Evolutionary conservation across 78 protist genomes (phyloP).

Genomic region (Dictyostelium citrinum): DNA sequence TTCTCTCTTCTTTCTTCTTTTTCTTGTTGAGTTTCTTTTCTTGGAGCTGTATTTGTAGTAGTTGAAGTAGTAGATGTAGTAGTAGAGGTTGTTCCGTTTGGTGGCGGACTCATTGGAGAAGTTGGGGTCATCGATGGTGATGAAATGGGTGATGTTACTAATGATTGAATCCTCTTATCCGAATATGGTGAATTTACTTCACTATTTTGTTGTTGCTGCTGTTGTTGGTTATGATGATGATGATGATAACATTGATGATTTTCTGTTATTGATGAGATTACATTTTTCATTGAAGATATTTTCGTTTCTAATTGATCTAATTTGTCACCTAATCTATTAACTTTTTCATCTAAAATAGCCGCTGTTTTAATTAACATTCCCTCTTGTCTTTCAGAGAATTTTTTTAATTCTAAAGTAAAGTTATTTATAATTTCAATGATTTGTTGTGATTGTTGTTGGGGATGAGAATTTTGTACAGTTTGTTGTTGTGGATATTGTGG

Average conservation of each 20-base stretch:
- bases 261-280: conserved; percentile 10
- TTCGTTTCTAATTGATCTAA: conserved; percentile 55
- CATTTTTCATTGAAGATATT: conserved; percentile 22
- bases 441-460: neutral
- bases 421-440: conserved; percentile 7
- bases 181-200: neutral
- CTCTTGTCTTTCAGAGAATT: conserved; percentile 36
- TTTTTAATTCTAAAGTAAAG: conserved; percentile 27
- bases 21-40: conserved; percentile 7
- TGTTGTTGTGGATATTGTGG: neutral
- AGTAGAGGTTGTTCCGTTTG: neutral
- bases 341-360: conserved; percentile 49
- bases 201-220: neutral
- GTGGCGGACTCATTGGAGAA: neutral
- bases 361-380: conserved; percentile 37
- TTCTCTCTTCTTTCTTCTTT: conserved; percentile 67
- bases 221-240: neutral
- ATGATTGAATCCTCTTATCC: neutral
- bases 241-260: neutral
- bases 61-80: neutral
- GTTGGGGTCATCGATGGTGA: neutral
- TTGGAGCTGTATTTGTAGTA: neutral
- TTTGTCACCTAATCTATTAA: conserved; percentile 42
- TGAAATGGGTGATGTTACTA: neutral
- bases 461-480: neutral